These are phyloP conservation scores for Rosa lucieae DNA, from an alignment of 306 rosid genomes.

Conservation along the genomic window DNA sequence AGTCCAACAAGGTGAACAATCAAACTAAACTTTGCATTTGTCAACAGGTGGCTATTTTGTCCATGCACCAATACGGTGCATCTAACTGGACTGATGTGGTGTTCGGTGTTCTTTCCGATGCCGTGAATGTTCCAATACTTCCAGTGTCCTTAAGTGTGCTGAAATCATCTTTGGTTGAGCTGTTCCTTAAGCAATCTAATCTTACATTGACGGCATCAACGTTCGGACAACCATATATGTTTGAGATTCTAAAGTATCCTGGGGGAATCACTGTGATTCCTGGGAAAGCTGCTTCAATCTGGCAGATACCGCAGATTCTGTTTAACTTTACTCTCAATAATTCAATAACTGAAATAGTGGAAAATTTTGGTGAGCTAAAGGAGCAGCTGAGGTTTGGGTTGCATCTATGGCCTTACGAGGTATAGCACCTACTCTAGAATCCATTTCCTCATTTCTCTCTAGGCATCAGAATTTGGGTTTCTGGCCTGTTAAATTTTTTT, in stretches of 20 bases:
- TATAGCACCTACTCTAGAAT: slow-evolving; percentile 27
- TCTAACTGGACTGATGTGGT: slow-evolving; percentile 65
- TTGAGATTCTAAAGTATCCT: slow-evolving; percentile 76
- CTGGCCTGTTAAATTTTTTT: slow-evolving; percentile 12
- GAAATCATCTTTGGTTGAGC: slow-evolving; percentile 62
- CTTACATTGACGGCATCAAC: slow-evolving; percentile 67
- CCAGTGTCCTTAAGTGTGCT: slow-evolving; percentile 72
- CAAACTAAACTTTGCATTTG: slow-evolving; percentile 27
- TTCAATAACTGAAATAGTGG: slow-evolving; percentile 64
- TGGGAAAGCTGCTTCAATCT: slow-evolving; percentile 50
- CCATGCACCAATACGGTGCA: slow-evolving; percentile 58
- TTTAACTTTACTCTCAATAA: slow-evolving; percentile 80
- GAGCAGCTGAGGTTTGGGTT: slow-evolving; percentile 63
- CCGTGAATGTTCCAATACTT: slow-evolving; percentile 56
- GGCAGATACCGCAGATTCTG: slow-evolving; percentile 69
- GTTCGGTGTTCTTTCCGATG: slow-evolving; percentile 78
- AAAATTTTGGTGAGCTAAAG: slow-evolving; percentile 55
- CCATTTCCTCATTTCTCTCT: slow-evolving; percentile 21
- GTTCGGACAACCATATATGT: slow-evolving; percentile 63
- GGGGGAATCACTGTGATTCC: slow-evolving; percentile 83
- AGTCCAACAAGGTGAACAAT: slow-evolving; percentile 14
- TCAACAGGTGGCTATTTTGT: slow-evolving; percentile 74
- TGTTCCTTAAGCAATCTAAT: slow-evolving; percentile 69
- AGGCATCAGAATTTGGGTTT: slow-evolving; percentile 5
- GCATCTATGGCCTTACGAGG: slow-evolving; percentile 71